Evolutionary conservation across 768 basidiomycete species (phyloP), one percentile per base, ranked within the genome.

Genomic region (Naganishia vishniacii): DNA sequence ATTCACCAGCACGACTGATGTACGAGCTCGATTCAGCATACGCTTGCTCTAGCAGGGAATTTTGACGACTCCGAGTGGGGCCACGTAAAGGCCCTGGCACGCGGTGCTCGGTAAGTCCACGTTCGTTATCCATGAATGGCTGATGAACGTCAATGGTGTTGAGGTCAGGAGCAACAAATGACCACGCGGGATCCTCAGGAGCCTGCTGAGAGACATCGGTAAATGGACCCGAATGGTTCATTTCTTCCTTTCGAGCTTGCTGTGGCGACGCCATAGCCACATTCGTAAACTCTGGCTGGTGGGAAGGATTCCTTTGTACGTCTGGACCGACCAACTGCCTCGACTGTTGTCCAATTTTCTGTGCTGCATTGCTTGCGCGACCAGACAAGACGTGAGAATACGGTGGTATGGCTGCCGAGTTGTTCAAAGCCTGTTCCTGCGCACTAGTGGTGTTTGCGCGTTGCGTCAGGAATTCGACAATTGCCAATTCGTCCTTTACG

Each of bases 401-500:
- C 2, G 58, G 47, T 9, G 60, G 64, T 13, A 65, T 65, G 3
- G 61, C 40, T 13, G 65, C 48, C 34, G 59, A 59, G 20, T 59
- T 61, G 48, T 58, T 56, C 20, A 62, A 34, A n/a, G 49, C 62
- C 9, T 47, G 41, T 23, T 49, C 41, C 48, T 62, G 49, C 3
- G 53, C 48, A 31, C 61, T 68, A 16, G 68, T 49, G 25, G 56
- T 61, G 63, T 67, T 72, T 37, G 72, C 64, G 42, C 76, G 75
- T 20, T 75, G 73, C 3, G 73, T 77, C 25, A 78, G 68, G 59
- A 78, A 76, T 41, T 78, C 78, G 41, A 77, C 78, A 46, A 78
- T 77, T 28, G 78, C 78, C 6, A 78, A 69, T 68, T 78, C 78
- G 61, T 77, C 76, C 59, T 77, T 76, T 20, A 78, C 78, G 18